These are phyloP conservation scores for Chalciporus sphaerocephalus DNA, from an alignment of 768 basidiomycete species.

Conservation along the genomic window DNA sequence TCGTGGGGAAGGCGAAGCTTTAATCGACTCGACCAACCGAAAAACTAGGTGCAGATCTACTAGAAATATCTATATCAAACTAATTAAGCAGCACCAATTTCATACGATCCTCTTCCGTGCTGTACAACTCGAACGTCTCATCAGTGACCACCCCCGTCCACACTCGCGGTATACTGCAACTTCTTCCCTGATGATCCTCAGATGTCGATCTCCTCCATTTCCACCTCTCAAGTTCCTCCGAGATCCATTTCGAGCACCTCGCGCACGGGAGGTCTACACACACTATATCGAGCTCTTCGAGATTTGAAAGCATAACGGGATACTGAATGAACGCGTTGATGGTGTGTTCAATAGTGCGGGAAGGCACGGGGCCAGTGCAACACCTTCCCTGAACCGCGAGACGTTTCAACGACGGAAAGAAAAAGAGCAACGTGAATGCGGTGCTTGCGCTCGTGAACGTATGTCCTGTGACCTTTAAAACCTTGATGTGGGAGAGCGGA, in stretches of 20 bases:
- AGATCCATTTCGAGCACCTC: conserved; percentile 8
- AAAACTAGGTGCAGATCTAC: no score
- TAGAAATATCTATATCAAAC: no score
- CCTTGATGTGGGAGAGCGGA: conserved; percentile 9
- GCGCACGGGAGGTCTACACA: conserved; percentile 6
- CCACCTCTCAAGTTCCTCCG: conserved; percentile 13
- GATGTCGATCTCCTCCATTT: conserved; percentile 2
- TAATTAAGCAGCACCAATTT: no score
- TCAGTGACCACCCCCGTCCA: conserved; percentile 1
- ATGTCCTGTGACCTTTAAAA: conserved; percentile 10
- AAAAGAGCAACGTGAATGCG: conserved; percentile 14
- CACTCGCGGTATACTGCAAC: background rate
- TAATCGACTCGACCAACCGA: no score
- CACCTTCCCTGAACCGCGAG: conserved; percentile 13
- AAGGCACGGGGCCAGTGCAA: conserved; percentile 7
- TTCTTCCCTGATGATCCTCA: background rate
- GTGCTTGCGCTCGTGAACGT: conserved; percentile 10
- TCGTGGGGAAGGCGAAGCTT: no score
- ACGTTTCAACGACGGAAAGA: conserved; percentile 12
- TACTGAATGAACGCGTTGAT: conserved; percentile 14
- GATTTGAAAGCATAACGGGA: background rate
- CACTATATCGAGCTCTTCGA: conserved; percentile 14
- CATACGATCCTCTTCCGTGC: no score
- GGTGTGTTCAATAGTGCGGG: conserved; percentile 9
- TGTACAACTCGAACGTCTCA: no score